phyloP scores from a whole-genome alignment of 495 filamentous ascomycete species.

The Amorphotheca resinae region DNA sequence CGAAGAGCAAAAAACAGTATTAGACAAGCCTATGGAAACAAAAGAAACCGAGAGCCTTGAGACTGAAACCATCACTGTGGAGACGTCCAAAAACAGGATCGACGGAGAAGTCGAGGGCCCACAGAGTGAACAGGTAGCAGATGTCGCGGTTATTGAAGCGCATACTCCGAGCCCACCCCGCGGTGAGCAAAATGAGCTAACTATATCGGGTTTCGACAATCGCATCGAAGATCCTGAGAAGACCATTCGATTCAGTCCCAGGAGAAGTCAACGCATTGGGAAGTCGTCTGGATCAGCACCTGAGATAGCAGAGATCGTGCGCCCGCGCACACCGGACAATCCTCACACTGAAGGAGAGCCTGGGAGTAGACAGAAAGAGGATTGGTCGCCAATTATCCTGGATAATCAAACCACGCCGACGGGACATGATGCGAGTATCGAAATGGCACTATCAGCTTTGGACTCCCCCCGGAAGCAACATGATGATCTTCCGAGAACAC shows the following conservation, averaged over 20 bases:
- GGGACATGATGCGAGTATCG: conserved; percentile 17
- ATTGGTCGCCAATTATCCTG: conserved; percentile 5
- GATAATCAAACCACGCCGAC: conserved; percentile 7
- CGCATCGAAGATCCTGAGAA: no score
- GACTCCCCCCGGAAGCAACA: conserved; percentile 14
- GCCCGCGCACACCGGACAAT: neutral
- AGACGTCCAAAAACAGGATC: neutral
- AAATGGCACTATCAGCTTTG: conserved; percentile 12
- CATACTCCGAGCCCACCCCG: neutral
- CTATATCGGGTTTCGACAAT: no score
- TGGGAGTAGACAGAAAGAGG: conserved; percentile 1
- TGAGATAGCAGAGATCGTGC: neutral
- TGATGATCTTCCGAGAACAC: conserved; percentile 10
- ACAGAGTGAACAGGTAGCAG: neutral
- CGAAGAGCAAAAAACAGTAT: no score
- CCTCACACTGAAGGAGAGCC: neutral
- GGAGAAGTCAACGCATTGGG: neutral
- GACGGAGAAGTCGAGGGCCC: neutral
- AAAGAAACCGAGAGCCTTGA: neutral
- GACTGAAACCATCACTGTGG: neutral
- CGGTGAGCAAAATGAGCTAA: no score
- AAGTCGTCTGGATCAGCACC: neutral
- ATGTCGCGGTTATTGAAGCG: neutral
- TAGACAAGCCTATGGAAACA: neutral
- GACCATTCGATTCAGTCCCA: neutral